phyloP scores from a whole-genome alignment of 768 basidiomycete species.

The Rhizopogon rudus region DNA sequence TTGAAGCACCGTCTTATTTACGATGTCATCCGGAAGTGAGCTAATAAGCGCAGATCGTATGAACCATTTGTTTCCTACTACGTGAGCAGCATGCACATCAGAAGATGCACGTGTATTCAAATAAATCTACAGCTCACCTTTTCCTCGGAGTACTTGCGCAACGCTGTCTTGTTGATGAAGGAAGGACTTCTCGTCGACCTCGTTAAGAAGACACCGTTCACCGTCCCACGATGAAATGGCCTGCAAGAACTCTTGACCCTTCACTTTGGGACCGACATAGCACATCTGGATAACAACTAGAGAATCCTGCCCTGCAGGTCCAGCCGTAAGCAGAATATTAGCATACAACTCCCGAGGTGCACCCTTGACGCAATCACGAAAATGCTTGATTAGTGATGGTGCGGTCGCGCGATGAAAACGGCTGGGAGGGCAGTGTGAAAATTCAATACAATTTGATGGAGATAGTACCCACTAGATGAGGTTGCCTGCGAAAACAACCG shows the following conservation, averaged over 20 bases:
- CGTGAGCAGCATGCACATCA: background rate
- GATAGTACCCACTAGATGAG: slow-evolving; percentile 70
- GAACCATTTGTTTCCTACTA: slow-evolving; percentile 85
- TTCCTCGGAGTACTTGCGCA: slow-evolving; percentile 83
- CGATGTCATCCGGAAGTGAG: slow-evolving; percentile 82
- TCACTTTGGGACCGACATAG: slow-evolving; percentile 71
- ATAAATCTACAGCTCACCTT: slow-evolving; percentile 41
- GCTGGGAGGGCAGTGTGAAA: slow-evolving; percentile 33
- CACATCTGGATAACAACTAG: slow-evolving; percentile 92
- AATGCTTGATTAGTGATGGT: slow-evolving; percentile 84
- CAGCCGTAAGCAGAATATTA: slow-evolving; percentile 87
- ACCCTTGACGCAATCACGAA: slow-evolving; percentile 88
- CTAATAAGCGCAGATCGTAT: slow-evolving; percentile 81
- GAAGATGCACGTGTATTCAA: background rate
- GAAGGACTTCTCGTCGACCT: slow-evolving; percentile 88
- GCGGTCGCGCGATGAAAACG: slow-evolving; percentile 87
- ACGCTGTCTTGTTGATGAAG: slow-evolving; percentile 89
- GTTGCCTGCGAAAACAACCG: slow-evolving; percentile 89
- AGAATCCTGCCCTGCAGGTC: slow-evolving; percentile 78
- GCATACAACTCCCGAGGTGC: slow-evolving; percentile 86
- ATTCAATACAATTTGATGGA: background rate
- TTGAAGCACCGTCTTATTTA: slow-evolving; percentile 75
- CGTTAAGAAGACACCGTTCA: slow-evolving; percentile 80
- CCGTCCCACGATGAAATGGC: slow-evolving; percentile 89
- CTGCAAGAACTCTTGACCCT: slow-evolving; percentile 72